Evolutionary conservation across 2,329 filamentous ascomycete genomes (phyloP).

Genomic region (Sclerotinia glacialis): DNA sequence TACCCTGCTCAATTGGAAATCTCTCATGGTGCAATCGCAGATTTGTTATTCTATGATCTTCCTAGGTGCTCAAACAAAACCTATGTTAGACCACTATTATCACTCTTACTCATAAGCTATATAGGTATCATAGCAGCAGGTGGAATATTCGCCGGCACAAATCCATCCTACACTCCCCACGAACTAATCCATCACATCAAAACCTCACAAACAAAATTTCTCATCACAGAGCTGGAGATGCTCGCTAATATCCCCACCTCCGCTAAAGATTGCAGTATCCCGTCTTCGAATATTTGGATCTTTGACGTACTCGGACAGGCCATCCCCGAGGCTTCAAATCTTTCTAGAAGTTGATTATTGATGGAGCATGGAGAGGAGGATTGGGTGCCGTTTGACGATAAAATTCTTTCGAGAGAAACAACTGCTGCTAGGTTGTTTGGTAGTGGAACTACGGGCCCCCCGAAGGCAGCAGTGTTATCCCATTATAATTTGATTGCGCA

Average conservation of each 20-base stretch:
- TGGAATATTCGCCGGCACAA: conserved; percentile 33
- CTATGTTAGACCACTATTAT: not conserved
- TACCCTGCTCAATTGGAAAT: not conserved
- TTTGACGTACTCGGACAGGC: conserved; percentile 31
- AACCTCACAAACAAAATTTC: conserved; percentile 31
- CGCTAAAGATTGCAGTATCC: conserved; percentile 35
- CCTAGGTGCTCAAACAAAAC: conserved; percentile 23
- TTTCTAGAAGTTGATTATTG: conserved; percentile 29
- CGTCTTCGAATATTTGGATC: conserved; percentile 32
- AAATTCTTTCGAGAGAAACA: conserved; percentile 38
- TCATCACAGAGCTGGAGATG: conserved; percentile 35
- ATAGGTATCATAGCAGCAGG: conserved; percentile 35
- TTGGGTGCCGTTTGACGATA: conserved; percentile 34
- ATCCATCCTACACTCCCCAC: conserved; percentile 35
- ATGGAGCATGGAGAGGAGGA: conserved; percentile 32
- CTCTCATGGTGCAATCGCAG: conserved; percentile 14
- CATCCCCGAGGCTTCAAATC: conserved; percentile 30
- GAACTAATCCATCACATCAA: conserved; percentile 37
- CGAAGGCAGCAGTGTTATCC: conserved; percentile 43
- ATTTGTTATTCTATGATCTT: conserved; percentile 34
- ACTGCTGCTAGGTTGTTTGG: conserved; percentile 45
- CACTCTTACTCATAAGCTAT: conserved; percentile 5
- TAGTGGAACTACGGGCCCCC: conserved; percentile 58
- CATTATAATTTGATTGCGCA: conserved; percentile 42
- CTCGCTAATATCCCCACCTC: conserved; percentile 28